These are phyloP conservation scores for Leishmania arabica DNA, from an alignment of 208 protist genomes.

Conservation along the genomic window DNA sequence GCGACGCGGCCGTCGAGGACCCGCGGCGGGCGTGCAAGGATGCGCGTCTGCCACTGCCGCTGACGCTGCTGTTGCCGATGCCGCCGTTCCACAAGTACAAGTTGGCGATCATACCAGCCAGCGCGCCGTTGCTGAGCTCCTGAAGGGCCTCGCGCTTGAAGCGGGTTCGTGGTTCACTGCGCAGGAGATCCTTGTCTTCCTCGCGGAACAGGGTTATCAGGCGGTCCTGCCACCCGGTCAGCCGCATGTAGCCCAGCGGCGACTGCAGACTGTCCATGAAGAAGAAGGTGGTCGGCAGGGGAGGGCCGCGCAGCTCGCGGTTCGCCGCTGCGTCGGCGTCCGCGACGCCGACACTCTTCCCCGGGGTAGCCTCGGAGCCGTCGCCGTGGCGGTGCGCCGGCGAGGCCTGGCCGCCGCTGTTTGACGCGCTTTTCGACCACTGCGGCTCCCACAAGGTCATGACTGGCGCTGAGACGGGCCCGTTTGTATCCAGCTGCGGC, in stretches of 20 bases:
- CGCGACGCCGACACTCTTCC: not conserved
- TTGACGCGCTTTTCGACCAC: not conserved
- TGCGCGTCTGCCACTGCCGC: slow-evolving; percentile 1
- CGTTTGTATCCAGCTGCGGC: slow-evolving; percentile 15
- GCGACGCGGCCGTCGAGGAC: not conserved
- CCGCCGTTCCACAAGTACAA: slow-evolving; percentile 26
- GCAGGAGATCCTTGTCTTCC: slow-evolving; percentile 40
- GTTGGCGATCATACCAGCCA: slow-evolving; percentile 29
- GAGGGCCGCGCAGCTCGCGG: slow-evolving; percentile 17
- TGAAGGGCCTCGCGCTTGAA: slow-evolving; percentile 41
- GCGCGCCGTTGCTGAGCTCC: slow-evolving; percentile 34
- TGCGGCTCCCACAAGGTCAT: slow-evolving; percentile 1
- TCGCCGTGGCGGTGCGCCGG: not conserved
- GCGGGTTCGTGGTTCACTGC: slow-evolving; percentile 29
- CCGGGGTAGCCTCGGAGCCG: not conserved
- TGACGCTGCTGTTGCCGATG: not conserved
- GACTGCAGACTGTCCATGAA: slow-evolving; percentile 44
- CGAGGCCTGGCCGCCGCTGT: not conserved
- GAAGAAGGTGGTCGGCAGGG: slow-evolving; percentile 28
- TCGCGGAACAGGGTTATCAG: slow-evolving; percentile 33
- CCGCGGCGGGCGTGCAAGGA: slow-evolving; percentile 27
- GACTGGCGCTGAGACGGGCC: slow-evolving; percentile 4
- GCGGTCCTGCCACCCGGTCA: slow-evolving; percentile 60
- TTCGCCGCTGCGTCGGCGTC: slow-evolving; percentile 14
- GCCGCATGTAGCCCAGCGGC: slow-evolving; percentile 38